These are phyloP conservation scores for Coemansia sp. DNA, from an alignment of 192 early-diverging fungal genomes.

Conservation along the genomic window DNA sequence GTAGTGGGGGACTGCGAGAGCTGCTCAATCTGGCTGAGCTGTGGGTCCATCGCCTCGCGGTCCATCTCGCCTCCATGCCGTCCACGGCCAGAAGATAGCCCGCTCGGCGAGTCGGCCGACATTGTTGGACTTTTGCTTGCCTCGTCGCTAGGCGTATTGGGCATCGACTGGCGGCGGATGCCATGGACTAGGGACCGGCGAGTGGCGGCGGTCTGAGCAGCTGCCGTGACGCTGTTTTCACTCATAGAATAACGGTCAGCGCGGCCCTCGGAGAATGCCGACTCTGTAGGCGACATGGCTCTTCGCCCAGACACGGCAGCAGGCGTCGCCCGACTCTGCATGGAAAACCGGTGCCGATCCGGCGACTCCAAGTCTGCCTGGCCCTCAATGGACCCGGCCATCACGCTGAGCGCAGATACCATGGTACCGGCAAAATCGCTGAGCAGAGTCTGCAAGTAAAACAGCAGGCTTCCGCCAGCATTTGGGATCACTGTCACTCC, in stretches of 20 bases:
- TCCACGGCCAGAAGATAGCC: slow-evolving; percentile 3
- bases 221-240: slow-evolving; percentile 9
- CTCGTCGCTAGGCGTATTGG: not conserved
- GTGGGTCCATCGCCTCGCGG: slow-evolving; percentile 14
- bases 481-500: slow-evolving; percentile 30
- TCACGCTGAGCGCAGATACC: slow-evolving; percentile 33
- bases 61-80: slow-evolving; percentile 47
- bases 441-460: slow-evolving; percentile 24
- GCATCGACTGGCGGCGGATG: slow-evolving; percentile 14
- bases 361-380: slow-evolving; percentile 17
- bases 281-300: not conserved
- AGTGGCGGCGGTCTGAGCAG: not conserved
- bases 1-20: slow-evolving; percentile 3
- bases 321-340: not conserved
- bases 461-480: slow-evolving; percentile 14
- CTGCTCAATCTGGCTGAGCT: not conserved
- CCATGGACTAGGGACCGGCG: slow-evolving; percentile 12
- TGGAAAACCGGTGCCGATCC: not conserved
- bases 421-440: slow-evolving; percentile 41
- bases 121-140: not conserved
- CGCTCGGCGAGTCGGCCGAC: not conserved
- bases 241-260: slow-evolving; percentile 8
- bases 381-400: slow-evolving; percentile 45
- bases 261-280: slow-evolving; percentile 5
- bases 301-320: not conserved